Evolutionary conservation across 2,329 filamentous ascomycete genomes (phyloP), one percentile per base, ranked within the genome.

Genomic region (Cladosporium halotolerans): DNA sequence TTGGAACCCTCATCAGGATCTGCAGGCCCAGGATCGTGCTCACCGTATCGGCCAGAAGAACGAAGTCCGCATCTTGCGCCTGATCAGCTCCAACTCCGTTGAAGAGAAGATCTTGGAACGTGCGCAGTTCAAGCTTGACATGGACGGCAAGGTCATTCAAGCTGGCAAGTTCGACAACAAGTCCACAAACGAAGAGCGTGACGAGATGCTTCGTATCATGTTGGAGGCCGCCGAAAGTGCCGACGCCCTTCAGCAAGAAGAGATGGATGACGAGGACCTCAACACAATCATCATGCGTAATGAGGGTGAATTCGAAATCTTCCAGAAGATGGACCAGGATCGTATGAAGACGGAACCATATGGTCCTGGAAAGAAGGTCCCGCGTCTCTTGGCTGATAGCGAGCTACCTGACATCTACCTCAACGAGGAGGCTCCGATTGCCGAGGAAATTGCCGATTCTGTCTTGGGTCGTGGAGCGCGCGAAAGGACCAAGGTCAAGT

Each of bases 11-110:
- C 92, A 97, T 69, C 93, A 99, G 72, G 93, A 99, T 87, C 77
- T 99, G 72, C 93, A 99, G 72, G 93, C 93, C 11, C 93, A 99
- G 69, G 93, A 99, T 86, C 93, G 93, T 85, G 93, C 93, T 44
- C 93, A 99, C 83, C 92, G 93, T 86, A 99, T 99, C 62, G 93
- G 93, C 57, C 93, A 99, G 72, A 99, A 99, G 84, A 99, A 99
- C 64, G 93, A 99, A 72, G 93, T 99, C 53, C 88, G 93, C 63
- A 99, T 99, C 69, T 75, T 99, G 56, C 86, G 93, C 71, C 79
- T 99, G 42, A 97, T 99, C 71, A 96, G 87, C 60, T 95, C 90
- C 9, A 96, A 95, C 65, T 97, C 93, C 0, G 91, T 99, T 2
- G 93, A 99, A 72, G 93, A 99, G 73, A 96, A 97, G 78, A 99